Base-by-base conservation (phyloP, 2,329 filamentous ascomycete species). In the Ophiostoma novo-ulmi region DNA sequence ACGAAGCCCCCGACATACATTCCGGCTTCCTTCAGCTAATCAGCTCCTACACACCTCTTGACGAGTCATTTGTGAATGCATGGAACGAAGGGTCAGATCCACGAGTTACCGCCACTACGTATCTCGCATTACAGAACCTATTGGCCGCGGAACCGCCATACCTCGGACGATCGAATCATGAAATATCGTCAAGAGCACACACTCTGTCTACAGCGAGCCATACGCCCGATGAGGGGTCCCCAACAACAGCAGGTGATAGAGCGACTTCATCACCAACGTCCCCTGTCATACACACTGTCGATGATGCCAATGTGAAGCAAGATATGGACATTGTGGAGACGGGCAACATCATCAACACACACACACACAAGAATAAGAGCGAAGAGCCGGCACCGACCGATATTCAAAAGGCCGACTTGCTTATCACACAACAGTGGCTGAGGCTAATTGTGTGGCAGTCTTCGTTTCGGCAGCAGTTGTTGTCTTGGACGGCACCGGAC, bases 361-460 rank as follows among this genome's bases (percentile, higher is more conserved):
- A 22, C 8, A 10, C 44, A n/a, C 20, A 14, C 14, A 63, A 26
- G 13, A 63, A 22, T 8, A 55, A 52, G 6, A 36, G 17, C 41
- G 38, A 26, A 6, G 70, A 82, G 52, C 83, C 85, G 68, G 77
- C 78, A 72, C 77, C 79, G 5, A 89, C 88, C 0, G 87, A 89
- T 71, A 88, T 87, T 26, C 89, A 91, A 75, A 89, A 88, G 70
- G 88, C 90, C 7, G 88, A 91, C 74, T 83, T 91, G 22, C 82
- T 89, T 63, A 85, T 89, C 69, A 91, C 88, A 1, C 89, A 91
- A 76, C 88, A 90, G 75, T 91, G 89, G 89, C 81, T 91, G 5
- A 82, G 87, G 22, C 86, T 88, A 1, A 89, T 91, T 79, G 85
- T 91, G n/a, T 91, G 89, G 89, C 89, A 91, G 75, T 84, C 89